Conservation (phyloP, 257 asterid genomes). For the Lantana camara region DNA sequence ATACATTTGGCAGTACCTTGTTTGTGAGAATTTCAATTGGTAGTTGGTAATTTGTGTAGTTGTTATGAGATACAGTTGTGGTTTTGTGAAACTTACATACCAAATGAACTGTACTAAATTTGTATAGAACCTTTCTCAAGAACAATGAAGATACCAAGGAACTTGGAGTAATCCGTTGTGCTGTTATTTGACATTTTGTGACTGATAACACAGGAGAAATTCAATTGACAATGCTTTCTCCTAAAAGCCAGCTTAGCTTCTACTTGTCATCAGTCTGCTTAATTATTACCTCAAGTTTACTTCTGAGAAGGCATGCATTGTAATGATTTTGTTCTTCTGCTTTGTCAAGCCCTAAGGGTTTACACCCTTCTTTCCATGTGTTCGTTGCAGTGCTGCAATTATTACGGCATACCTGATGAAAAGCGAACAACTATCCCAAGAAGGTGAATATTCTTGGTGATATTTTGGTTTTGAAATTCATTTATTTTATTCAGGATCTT, state of each 20-base stretch:
- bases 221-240: neutral
- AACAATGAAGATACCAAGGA: neutral
- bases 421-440: slow-evolving; percentile 81
- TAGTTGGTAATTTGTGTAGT: neutral
- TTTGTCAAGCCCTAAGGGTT: slow-evolving; percentile 56
- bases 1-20: no score
- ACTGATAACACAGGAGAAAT: neutral
- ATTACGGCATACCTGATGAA: slow-evolving; percentile 93
- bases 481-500: slow-evolving; percentile 19
- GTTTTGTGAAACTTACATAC: neutral
- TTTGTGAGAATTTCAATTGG: neutral
- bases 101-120: neutral
- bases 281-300: slow-evolving; percentile 16
- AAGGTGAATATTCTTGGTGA: slow-evolving; percentile 55
- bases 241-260: slow-evolving; percentile 7
- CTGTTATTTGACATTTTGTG: neutral
- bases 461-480: slow-evolving; percentile 25
- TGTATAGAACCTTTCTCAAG: neutral
- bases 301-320: slow-evolving; percentile 36
- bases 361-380: slow-evolving; percentile 66
- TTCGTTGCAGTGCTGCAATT: slow-evolving; percentile 92
- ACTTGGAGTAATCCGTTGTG: neutral
- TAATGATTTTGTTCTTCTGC: slow-evolving; percentile 42
- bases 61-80: neutral
- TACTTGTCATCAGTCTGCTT: slow-evolving; percentile 16